Evolutionary conservation across 176 grass and related monocot species (phyloP), one percentile per base, ranked within the genome.

Genomic region (Oryza glaberrima): DNA sequence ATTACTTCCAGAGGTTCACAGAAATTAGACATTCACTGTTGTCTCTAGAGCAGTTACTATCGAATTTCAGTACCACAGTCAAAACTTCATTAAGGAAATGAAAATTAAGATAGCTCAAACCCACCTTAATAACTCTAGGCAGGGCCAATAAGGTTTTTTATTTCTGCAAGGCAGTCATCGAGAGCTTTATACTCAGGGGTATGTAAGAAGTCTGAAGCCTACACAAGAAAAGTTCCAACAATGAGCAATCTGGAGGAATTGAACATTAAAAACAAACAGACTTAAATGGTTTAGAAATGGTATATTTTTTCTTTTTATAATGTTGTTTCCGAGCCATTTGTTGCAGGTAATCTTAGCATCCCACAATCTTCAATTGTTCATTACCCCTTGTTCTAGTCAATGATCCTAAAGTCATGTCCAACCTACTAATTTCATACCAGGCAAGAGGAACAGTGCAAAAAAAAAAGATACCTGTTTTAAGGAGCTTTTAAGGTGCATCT

Each of bases 401-500:
- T 43, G 66, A 80, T 69, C 5, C 51, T 73, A 56, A 51, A 32
- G 17, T 78, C 12, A 73, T 52, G 38, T 9, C 28, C 58, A 75
- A 75, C 7, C 70, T 82, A 75, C 51, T 41, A n/a, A 6, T 20
- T 77, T 17, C 75, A 36, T 25, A 72, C 41, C 51, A 30, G 61
- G 48, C 16, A 87, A 72, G 45, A 60, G 51, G 45, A 86, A 23
- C 11, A 65, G 49, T 16, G 70, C 64, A 78, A 46, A 56, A 63
- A 47, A 73, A 35, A 58, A 22, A 40, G 13, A 82, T 70, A 93
- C 93, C 95, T 95, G 89, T 82, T 95, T 98, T 72, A 98, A 92
- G 48, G 87, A 84, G 77, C 91, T 95, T 95, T 85, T 93, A 45
- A 98, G 89, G 72, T 95, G 93, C 93, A 98, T 92, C 87, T 95